Evolutionary conservation across 352 stramenopile genomes (phyloP).

Genomic region (Hyaloperonospora arabidopsidis): DNA sequence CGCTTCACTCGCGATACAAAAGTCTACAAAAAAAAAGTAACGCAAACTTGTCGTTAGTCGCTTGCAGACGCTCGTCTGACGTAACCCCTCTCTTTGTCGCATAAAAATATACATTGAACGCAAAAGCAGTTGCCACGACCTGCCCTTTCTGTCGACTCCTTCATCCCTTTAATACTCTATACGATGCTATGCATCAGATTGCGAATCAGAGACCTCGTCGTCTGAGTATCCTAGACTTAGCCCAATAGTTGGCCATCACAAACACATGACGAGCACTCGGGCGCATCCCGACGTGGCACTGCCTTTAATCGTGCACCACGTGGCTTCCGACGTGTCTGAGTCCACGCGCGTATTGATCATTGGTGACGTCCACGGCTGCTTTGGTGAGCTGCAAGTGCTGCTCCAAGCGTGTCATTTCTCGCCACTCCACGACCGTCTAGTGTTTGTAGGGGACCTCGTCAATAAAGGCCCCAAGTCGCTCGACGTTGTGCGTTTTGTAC

Average conservation of each 20-base stretch:
- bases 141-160: no score
- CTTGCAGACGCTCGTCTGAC: no score
- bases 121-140: no score
- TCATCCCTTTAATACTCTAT: no score
- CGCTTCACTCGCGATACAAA: no score
- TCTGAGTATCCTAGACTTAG: no score
- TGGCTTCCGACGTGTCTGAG: slow-evolving; percentile 25
- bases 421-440: slow-evolving; percentile 48
- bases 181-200: no score
- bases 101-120: no score
- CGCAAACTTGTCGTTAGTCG: no score
- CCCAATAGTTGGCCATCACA: not conserved
- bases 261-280: slow-evolving; percentile 12
- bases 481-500: slow-evolving; percentile 71
- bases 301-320: slow-evolving; percentile 35
- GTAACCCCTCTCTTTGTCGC: no score
- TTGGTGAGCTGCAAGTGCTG: slow-evolving; percentile 70
- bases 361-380: slow-evolving; percentile 89
- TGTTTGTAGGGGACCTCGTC: slow-evolving; percentile 89
- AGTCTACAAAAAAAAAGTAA: no score
- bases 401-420: slow-evolving; percentile 40
- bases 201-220: no score
- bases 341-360: slow-evolving; percentile 68
- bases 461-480: slow-evolving; percentile 88
- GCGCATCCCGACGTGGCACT: slow-evolving; percentile 47